Conservation (phyloP, 257 asterid genomes). For the Rehmannia glutinosa region DNA sequence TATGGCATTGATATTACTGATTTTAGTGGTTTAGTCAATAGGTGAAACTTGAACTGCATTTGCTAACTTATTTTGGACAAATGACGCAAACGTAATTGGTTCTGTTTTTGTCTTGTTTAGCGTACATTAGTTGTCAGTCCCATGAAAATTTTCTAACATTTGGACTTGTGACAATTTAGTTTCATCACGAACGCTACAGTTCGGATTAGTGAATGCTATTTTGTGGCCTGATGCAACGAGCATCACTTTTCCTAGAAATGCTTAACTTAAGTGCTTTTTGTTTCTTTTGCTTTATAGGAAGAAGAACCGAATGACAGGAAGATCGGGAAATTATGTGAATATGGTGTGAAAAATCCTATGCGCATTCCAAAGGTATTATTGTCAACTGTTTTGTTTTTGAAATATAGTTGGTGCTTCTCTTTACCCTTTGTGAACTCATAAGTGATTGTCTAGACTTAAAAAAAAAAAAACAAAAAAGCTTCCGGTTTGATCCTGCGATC, state of each 20-base stretch:
- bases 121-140: too few relatives aligned
- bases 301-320: slow-evolving; percentile 91
- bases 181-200: not conserved
- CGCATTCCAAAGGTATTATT: slow-evolving; percentile 89
- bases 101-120: too few relatives aligned
- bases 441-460: too few relatives aligned
- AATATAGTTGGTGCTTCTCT: too few relatives aligned
- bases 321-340: slow-evolving; percentile 92
- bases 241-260: too few relatives aligned
- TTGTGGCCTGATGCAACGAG: too few relatives aligned
- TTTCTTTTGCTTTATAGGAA: slow-evolving; percentile 44
- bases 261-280: slow-evolving; percentile 12
- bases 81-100: too few relatives aligned
- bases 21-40: not conserved
- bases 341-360: slow-evolving; percentile 88
- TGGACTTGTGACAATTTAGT: not conserved
- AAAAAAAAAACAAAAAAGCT: too few relatives aligned
- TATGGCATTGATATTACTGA: not conserved
- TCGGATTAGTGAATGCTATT: too few relatives aligned
- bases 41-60: not conserved
- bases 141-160: not conserved
- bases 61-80: not conserved
- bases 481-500: too few relatives aligned
- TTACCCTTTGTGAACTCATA: too few relatives aligned
- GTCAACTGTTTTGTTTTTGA: too few relatives aligned